Percentiles rank a stretch among this genome's conserved stretches.
Evolutionary conservation across 2,329 filamentous ascomycete species (phyloP).

Genomic region (Microdochium bolleyi): DNA sequence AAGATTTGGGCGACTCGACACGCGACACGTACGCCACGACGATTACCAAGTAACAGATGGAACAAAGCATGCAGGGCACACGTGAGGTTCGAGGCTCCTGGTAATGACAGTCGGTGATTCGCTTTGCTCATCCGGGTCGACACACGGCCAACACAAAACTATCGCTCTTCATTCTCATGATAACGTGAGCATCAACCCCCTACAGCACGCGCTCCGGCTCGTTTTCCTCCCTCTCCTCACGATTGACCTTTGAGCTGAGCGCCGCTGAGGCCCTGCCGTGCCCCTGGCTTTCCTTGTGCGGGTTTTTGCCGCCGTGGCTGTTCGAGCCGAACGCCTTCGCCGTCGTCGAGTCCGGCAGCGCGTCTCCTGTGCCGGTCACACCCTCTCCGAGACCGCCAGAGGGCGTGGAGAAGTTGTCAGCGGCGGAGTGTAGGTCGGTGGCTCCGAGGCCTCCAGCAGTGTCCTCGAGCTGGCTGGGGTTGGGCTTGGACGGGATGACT

Average conservation of each 20-base stretch:
- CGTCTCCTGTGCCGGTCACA: constrained; percentile 6
- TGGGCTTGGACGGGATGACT: constrained; percentile 6
- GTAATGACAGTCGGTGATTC: no score
- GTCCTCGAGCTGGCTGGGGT: constrained; percentile 1
- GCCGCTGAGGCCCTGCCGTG: neutral
- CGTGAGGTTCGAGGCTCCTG: no score
- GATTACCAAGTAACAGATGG: no score
- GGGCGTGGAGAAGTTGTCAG: constrained; percentile 4
- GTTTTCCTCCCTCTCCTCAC: neutral
- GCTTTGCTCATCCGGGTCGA: no score
- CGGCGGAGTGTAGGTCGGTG: neutral
- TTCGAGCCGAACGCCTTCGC: constrained; percentile 7
- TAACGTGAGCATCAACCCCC: neutral
- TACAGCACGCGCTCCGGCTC: neutral
- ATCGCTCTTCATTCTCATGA: no score
- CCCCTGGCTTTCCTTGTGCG: constrained; percentile 13
- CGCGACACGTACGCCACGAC: no score
- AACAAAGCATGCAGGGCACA: no score
- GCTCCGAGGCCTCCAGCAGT: constrained; percentile 5
- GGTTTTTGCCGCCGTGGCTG: constrained; percentile 8
- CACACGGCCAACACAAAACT: no score
- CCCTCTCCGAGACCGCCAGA: constrained; percentile 5
- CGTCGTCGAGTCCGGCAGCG: constrained; percentile 10
- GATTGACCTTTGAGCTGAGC: neutral
- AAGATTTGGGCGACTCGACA: no score